Percentiles rank a stretch among this genome's conserved stretches.
phyloP scores from a whole-genome alignment of 306 rosid species.

The Prinsepia uniflora region DNA sequence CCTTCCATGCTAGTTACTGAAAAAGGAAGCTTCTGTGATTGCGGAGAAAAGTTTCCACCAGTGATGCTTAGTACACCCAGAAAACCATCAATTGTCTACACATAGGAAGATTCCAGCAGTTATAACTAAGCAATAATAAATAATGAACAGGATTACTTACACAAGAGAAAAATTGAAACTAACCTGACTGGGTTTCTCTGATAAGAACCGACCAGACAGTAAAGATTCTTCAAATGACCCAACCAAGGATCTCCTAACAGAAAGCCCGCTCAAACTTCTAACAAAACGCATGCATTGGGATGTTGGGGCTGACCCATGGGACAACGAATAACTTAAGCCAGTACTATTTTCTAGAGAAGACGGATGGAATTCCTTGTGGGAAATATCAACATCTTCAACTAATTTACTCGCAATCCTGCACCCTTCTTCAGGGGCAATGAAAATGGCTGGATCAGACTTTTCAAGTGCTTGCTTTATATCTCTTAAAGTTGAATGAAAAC shows the following conservation, averaged over 20 bases:
- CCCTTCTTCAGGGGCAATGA: slow-evolving; percentile 37
- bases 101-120: slow-evolving; percentile 17
- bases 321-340: slow-evolving; percentile 36
- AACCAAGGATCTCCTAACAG: slow-evolving; percentile 85
- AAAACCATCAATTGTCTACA: slow-evolving; percentile 85
- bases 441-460: slow-evolving; percentile 34
- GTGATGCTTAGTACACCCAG: slow-evolving; percentile 82
- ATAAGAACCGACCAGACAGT: slow-evolving; percentile 81
- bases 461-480: slow-evolving; percentile 38
- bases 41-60: slow-evolving; percentile 93
- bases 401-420: slow-evolving; percentile 43
- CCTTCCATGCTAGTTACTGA: slow-evolving; percentile 89
- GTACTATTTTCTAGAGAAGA: slow-evolving; percentile 55
- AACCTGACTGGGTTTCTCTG: slow-evolving; percentile 74
- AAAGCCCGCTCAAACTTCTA: slow-evolving; percentile 81
- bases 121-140: slow-evolving; percentile 24
- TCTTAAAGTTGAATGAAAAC: slow-evolving; percentile 32
- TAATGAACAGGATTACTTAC: slow-evolving; percentile 12
- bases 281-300: slow-evolving; percentile 48
- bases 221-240: slow-evolving; percentile 99
- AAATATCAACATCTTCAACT: slow-evolving; percentile 55
- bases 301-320: slow-evolving; percentile 45
- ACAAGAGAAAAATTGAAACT: slow-evolving; percentile 24
- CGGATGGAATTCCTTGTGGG: slow-evolving; percentile 52
- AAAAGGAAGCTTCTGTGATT: slow-evolving; percentile 94